Conservation (phyloP, 257 asterid genomes). For the Solanum tarapatanum region DNA sequence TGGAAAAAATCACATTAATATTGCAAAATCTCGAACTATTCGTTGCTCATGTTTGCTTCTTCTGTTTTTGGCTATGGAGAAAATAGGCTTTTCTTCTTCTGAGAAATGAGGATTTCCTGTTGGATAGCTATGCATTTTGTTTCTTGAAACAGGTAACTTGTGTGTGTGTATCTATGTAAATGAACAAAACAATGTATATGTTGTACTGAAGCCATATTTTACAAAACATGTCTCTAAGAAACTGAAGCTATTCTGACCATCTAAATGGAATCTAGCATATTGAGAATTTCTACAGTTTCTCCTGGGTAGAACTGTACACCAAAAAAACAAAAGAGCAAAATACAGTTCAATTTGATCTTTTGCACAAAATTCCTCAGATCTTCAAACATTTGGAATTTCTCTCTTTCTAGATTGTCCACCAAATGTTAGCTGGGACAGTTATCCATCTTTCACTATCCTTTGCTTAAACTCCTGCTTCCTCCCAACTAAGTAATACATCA, state of each 20-base stretch:
- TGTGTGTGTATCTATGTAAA: not conserved
- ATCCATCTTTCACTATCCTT: not conserved
- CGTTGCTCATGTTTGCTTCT: slow-evolving; percentile 24
- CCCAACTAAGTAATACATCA: not conserved
- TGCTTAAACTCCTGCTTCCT: not conserved
- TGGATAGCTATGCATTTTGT: not conserved
- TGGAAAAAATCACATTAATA: not conserved
- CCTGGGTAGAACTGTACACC: not conserved
- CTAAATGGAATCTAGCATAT: not conserved
- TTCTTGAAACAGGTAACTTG: not conserved
- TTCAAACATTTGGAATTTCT: not conserved
- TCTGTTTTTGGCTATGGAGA: not conserved
- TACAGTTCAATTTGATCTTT: not conserved
- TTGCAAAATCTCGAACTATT: slow-evolving; percentile 14
- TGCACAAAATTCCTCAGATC: not conserved
- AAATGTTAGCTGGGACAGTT: not conserved
- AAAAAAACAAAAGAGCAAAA: not conserved
- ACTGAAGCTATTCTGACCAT: not conserved
- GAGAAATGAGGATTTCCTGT: not conserved
- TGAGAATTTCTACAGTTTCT: not conserved
- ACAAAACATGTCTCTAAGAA: not conserved
- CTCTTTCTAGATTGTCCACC: not conserved
- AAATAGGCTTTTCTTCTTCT: not conserved
- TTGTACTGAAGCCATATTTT: not conserved
- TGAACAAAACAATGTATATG: not conserved